These are phyloP conservation scores for Didymella lethalis DNA, from an alignment of 2,329 filamentous ascomycete genomes.

Conservation along the genomic window DNA sequence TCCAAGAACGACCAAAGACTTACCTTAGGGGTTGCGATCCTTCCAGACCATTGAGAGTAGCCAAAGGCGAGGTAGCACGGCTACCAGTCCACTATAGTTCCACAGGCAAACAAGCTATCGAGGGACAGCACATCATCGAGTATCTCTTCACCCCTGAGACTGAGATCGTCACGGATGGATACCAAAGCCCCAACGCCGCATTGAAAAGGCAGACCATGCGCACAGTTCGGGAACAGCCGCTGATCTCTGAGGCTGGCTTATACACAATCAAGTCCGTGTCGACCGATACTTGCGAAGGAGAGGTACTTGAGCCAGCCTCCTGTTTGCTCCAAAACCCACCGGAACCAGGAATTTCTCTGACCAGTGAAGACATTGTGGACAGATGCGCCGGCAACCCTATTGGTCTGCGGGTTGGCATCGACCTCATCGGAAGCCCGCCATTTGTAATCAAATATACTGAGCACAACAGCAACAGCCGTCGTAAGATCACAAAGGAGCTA, in stretches of 20 bases:
- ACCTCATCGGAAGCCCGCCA: slow-evolving; percentile 90
- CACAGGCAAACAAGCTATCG: slow-evolving; percentile 64
- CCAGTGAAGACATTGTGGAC: slow-evolving; percentile 84
- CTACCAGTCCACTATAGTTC: slow-evolving; percentile 77
- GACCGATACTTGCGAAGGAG: slow-evolving; percentile 82
- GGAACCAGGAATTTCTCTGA: slow-evolving; percentile 78
- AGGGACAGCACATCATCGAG: slow-evolving; percentile 74
- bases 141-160: slow-evolving; percentile 84
- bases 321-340: slow-evolving; percentile 91
- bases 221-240: slow-evolving; percentile 68
- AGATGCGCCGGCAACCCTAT: slow-evolving; percentile 95
- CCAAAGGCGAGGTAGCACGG: slow-evolving; percentile 71
- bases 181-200: slow-evolving; percentile 66
- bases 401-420: slow-evolving; percentile 85
- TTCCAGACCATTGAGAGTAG: slow-evolving; percentile 81
- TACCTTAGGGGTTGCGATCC: slow-evolving; percentile 78
- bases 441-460: slow-evolving; percentile 84
- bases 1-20: slow-evolving; percentile 84
- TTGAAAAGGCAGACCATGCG: slow-evolving; percentile 68
- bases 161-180: slow-evolving; percentile 72
- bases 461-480: slow-evolving; percentile 66
- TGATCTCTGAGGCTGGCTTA: slow-evolving; percentile 78
- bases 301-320: slow-evolving; percentile 92
- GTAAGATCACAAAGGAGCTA: slow-evolving; percentile 62
- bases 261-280: slow-evolving; percentile 84